phyloP scores from a whole-genome alignment of 2,329 filamentous ascomycete genomes.

The Neurospora sp. region DNA sequence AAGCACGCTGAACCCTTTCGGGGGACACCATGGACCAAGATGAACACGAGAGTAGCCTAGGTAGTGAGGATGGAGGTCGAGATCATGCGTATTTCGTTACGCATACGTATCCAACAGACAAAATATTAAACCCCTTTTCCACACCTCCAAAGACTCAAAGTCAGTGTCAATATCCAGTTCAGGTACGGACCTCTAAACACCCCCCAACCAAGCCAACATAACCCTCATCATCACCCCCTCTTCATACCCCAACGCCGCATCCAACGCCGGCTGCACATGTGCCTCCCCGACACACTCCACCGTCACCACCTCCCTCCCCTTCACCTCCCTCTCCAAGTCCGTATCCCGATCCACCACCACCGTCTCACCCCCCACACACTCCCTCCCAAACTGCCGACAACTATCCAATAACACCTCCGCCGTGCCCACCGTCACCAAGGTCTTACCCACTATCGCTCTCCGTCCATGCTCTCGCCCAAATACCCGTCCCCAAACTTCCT shows the following conservation, averaged over 20 bases:
- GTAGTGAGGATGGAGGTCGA: background rate
- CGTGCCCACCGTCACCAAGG: slow-evolving; percentile 10
- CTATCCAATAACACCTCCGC: slow-evolving; percentile 12
- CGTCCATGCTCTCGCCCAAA: background rate
- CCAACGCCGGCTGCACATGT: slow-evolving; percentile 12
- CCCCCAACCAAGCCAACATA: slow-evolving; percentile 6
- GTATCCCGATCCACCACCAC: background rate
- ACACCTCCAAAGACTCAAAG: no score
- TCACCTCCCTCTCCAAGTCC: background rate
- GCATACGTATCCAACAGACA: no score
- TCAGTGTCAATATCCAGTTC: no score
- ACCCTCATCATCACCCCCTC: slow-evolving; percentile 8
- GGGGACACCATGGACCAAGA: background rate
- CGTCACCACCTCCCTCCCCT: slow-evolving; percentile 5
- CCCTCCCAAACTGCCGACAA: slow-evolving; percentile 6
- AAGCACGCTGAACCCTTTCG: background rate
- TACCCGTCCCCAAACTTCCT: slow-evolving; percentile 5
- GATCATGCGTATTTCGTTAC: no score
- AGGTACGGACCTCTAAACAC: background rate
- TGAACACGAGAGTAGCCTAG: background rate
- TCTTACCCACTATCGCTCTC: slow-evolving; percentile 5
- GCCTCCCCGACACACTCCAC: slow-evolving; percentile 11
- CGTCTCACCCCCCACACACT: slow-evolving; percentile 3
- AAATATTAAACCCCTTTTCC: no score
- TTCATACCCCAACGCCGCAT: slow-evolving; percentile 7